phyloP scores from a whole-genome alignment of 768 basidiomycete genomes.

The Termitomyces eurrhizus region DNA sequence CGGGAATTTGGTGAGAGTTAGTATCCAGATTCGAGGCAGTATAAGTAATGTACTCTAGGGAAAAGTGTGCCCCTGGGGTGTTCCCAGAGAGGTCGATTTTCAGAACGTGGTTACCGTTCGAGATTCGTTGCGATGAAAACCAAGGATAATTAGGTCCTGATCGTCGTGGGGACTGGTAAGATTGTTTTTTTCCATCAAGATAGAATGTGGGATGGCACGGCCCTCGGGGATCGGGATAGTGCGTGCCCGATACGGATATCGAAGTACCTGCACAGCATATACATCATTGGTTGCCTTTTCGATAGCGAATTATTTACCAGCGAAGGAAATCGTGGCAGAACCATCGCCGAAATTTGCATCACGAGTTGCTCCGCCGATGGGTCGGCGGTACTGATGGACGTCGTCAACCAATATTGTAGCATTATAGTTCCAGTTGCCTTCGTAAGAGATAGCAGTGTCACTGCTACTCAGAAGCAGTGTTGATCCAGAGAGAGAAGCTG shows the following conservation, averaged over 20 bases:
- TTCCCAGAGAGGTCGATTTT: conserved; percentile 1
- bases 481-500: neutral
- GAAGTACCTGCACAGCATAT: neutral
- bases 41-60: conserved; percentile 1
- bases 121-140: neutral
- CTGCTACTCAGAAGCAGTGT: conserved; percentile 1
- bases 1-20: neutral
- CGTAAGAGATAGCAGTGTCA: conserved; percentile 1
- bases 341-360: neutral
- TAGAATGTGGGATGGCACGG: neutral
- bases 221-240: neutral
- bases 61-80: neutral
- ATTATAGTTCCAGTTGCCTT: conserved; percentile 1
- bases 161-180: neutral
- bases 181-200: neutral
- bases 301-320: neutral
- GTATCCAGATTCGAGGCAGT: conserved; percentile 1
- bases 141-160: conserved; percentile 1
- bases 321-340: neutral
- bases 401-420: neutral
- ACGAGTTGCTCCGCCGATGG: neutral
- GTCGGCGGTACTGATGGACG: neutral
- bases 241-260: neutral
- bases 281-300: neutral
- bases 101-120: neutral